These are phyloP conservation scores for Pascua guehoae DNA, from an alignment of 1,284 basidiomycete species.

Conservation along the genomic window DNA sequence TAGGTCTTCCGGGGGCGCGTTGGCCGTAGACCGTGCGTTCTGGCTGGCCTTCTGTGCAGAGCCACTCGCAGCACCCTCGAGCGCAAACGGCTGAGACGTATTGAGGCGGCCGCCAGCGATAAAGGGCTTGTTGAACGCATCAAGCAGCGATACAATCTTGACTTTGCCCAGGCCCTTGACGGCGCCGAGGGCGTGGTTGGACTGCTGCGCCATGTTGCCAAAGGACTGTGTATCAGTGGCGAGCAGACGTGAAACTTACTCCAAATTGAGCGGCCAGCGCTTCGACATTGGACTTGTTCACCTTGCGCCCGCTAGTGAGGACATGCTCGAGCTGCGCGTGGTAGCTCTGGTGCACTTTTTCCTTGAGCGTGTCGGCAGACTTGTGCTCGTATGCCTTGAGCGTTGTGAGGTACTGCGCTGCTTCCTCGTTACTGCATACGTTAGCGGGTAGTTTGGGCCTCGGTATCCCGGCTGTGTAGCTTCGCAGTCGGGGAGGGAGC, in stretches of 20 bases:
- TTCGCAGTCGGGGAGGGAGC: too few species aligned
- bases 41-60: background rate
- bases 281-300: conserved; percentile 97
- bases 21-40: too few species aligned
- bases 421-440: conserved; percentile 73
- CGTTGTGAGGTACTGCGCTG: conserved; percentile 81
- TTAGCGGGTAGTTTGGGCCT: background rate
- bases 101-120: conserved; percentile 29
- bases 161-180: conserved; percentile 93
- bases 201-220: conserved; percentile 68
- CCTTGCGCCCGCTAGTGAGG: conserved; percentile 82
- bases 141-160: conserved; percentile 68
- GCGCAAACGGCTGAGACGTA: background rate
- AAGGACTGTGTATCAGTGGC: conserved; percentile 59
- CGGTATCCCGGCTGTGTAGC: too few species aligned
- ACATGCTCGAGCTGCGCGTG: conserved; percentile 74
- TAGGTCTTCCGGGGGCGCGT: background rate
- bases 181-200: conserved; percentile 68
- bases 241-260: conserved; percentile 55
- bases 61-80: background rate
- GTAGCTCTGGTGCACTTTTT: conserved; percentile 85
- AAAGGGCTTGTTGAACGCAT: conserved; percentile 55
- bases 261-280: conserved; percentile 90
- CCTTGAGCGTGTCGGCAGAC: conserved; percentile 89
- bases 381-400: conserved; percentile 94